Base-by-base conservation (phyloP, 257 asterid species). In the Salvia splendens region DNA sequence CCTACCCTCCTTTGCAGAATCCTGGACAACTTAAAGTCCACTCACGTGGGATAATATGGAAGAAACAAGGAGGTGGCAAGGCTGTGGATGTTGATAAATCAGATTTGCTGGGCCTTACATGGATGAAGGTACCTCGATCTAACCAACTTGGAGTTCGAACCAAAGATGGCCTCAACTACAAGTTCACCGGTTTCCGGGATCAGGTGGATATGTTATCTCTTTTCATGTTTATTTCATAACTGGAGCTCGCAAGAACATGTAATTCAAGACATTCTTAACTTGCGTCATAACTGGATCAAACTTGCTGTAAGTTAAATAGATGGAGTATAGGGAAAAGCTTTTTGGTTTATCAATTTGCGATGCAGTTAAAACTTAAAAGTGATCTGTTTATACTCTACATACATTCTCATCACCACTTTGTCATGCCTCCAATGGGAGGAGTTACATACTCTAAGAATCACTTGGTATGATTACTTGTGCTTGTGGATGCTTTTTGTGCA, bases 11-110 rank as follows among this genome's bases (percentile, higher is more conserved):
- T 24, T 8, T 84, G 79, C 81, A 91, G 99, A 91, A 86, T 48
- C 95, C 95, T 14, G 99, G 99, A 48, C 95, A 85, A 62, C 88
- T 91, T 67, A 91, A 71, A 80, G 94, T 88, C 77, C 91, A 91
- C 71, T 77, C 96, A 8, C 82, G 87, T 49, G 99, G 99, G 54
- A 70, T 94, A 69, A 57, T 76, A 73, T 94, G 99, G 99, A 94
- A 87, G 90, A 94, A 94, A 79, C 95, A 78, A 75, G 96, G 96
- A 1, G 99, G 97, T 57, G 97, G 96, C 63, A 94, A 88, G 82
- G 85, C 93, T 5, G 93, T 91, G 63, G 96, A 94, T 70, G 96
- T 94, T 65, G 97, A 94, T 68, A 94, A 84, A 73, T 78, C 92
- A 3, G 95, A 88, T 45, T 55, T 91, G 66, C 73, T 85, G 65